These are phyloP conservation scores for Erythrophleum ivorense DNA, from an alignment of 331 rosid species.

Conservation along the genomic window DNA sequence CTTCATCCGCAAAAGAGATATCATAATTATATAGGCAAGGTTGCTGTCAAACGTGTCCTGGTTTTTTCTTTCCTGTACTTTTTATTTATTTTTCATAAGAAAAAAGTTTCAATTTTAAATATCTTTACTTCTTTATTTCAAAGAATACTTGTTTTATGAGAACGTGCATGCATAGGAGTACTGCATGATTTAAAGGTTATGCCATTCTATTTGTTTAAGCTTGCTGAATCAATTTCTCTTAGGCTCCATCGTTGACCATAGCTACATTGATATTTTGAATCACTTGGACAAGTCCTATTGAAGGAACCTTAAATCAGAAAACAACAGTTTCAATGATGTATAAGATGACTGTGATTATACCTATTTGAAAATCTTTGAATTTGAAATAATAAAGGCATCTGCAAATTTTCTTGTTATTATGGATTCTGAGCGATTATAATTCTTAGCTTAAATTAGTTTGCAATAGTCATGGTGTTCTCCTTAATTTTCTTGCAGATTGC, in stretches of 20 bases:
- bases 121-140: conserved; percentile 14
- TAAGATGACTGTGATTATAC: conserved; percentile 25
- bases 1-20: neutral
- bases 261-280: too few species aligned
- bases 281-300: too few species aligned
- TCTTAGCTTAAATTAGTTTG: conserved; percentile 18
- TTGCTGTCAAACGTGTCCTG: conserved; percentile 13
- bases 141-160: conserved; percentile 9
- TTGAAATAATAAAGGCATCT: conserved; percentile 29
- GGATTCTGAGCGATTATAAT: conserved; percentile 25
- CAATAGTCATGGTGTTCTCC: conserved; percentile 26
- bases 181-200: conserved; percentile 16
- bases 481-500: too few species aligned
- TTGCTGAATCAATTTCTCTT: neutral
- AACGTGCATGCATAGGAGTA: conserved; percentile 5
- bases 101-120: neutral
- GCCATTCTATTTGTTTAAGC: conserved; percentile 14
- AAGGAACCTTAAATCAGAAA: neutral
- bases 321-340: conserved; percentile 12
- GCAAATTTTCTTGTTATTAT: conserved; percentile 23
- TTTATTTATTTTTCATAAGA: neutral
- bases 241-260: too few species aligned
- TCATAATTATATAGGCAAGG: neutral
- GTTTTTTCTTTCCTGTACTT: neutral
- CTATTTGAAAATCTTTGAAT: conserved; percentile 39